Evolutionary conservation across 2,329 filamentous ascomycete species (phyloP).

Genomic region (Madurella fahalii): DNA sequence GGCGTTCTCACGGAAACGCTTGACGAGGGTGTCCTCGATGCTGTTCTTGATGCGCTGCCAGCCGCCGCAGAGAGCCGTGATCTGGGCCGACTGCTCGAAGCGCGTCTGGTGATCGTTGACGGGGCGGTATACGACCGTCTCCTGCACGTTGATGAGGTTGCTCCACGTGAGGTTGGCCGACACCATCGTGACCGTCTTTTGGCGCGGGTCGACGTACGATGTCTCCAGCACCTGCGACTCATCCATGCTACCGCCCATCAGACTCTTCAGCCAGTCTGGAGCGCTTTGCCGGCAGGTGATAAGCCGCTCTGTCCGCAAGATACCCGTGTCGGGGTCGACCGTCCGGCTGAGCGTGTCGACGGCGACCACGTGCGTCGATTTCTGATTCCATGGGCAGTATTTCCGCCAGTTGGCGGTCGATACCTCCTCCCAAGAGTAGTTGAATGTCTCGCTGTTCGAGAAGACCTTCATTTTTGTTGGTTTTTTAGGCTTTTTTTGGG

Average conservation of each 20-base stretch:
- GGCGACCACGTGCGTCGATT: conserved; percentile 92
- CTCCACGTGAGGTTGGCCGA: conserved; percentile 91
- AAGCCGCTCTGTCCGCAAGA: conserved; percentile 58
- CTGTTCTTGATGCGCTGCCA: conserved; percentile 97
- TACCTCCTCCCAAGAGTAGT: conserved; percentile 99
- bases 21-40: conserved; percentile 88
- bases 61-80: conserved; percentile 90
- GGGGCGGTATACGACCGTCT: conserved; percentile 85
- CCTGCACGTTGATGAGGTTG: conserved; percentile 85
- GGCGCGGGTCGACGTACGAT: conserved; percentile 81
- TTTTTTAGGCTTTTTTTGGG: too few species aligned
- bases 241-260: conserved; percentile 70
- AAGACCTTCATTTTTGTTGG: conserved; percentile 80
- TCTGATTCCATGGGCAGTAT: conserved; percentile 98
- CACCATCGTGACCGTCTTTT: conserved; percentile 92
- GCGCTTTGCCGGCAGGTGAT: conserved; percentile 61
- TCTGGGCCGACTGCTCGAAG: conserved; percentile 85
- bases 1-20: conserved; percentile 88
- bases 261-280: conserved; percentile 73
- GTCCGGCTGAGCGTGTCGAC: conserved; percentile 83
- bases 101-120: conserved; percentile 58
- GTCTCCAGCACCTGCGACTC: conserved; percentile 91
- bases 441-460: conserved; percentile 80
- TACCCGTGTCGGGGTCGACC: conserved; percentile 54
- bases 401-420: conserved; percentile 98